These are phyloP conservation scores for Cutaneotrichosporon dermatis DNA, from an alignment of 1,284 basidiomycete genomes.

Conservation along the genomic window DNA sequence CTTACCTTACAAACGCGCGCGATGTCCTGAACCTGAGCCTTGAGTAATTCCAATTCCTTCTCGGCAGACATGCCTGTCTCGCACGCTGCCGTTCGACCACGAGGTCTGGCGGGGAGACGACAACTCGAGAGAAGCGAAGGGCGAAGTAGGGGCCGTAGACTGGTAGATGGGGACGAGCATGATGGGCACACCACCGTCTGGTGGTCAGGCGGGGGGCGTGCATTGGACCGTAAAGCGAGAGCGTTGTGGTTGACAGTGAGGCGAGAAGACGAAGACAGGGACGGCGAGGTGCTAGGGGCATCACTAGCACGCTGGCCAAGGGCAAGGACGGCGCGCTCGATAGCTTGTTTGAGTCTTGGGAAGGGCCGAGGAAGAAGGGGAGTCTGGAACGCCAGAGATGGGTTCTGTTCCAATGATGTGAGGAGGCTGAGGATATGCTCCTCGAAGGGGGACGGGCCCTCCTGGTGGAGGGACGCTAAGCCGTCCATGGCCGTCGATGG, in stretches of 20 bases:
- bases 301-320: conserved; percentile 30
- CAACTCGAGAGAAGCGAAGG: conserved; percentile 21
- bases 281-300: neutral
- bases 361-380: conserved; percentile 13
- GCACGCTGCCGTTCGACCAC: conserved; percentile 23
- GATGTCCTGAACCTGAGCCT: conserved; percentile 86
- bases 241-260: neutral
- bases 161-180: conserved; percentile 22
- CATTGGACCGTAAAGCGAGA: neutral
- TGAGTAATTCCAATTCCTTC: conserved; percentile 72
- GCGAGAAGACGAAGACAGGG: conserved; percentile 4
- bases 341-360: conserved; percentile 36
- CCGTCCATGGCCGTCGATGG: conserved; percentile 3
- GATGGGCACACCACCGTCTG: conserved; percentile 27
- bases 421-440: conserved; percentile 37
- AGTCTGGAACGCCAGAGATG: conserved; percentile 39
- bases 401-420: conserved; percentile 31
- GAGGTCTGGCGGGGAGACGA: conserved; percentile 27
- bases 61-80: conserved; percentile 47
- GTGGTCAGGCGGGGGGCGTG: conserved; percentile 32
- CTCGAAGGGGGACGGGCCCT: conserved; percentile 31
- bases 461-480: neutral
- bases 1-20: conserved; percentile 77
- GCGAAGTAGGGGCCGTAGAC: conserved; percentile 10
- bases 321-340: conserved; percentile 37